A percentile compares a stretch with the other conserved stretches of the same genome.
Evolutionary conservation across 345 rosid genomes (phyloP).

Genomic region (Melaleuca alternifolia): DNA sequence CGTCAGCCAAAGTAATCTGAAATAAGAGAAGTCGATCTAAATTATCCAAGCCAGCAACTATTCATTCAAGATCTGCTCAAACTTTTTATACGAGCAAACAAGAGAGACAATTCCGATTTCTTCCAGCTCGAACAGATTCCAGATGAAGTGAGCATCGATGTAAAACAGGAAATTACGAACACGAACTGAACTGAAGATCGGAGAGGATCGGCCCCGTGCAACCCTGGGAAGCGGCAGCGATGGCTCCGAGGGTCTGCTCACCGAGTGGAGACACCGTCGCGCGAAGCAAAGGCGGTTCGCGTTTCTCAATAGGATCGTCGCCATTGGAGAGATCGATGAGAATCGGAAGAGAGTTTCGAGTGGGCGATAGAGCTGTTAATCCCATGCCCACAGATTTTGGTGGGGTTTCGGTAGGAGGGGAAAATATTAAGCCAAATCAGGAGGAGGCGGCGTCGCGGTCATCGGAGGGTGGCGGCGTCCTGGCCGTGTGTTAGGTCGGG

Average conservation of each 20-base stretch:
- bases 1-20: not conserved
- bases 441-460: too few species aligned
- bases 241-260: slow-evolving; percentile 3
- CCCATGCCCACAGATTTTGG: not conserved
- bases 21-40: not conserved
- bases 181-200: slow-evolving; percentile 31
- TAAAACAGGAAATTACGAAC: not conserved
- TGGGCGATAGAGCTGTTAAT: not conserved
- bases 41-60: not conserved
- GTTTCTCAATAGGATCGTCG: slow-evolving; percentile 34
- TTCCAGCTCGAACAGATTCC: not conserved
- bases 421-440: too few species aligned
- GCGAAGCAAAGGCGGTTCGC: slow-evolving; percentile 23
- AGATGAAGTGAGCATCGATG: not conserved
- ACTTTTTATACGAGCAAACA: not conserved
- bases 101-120: not conserved
- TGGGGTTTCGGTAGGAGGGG: not conserved
- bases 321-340: slow-evolving; percentile 22
- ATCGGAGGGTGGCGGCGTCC: too few species aligned
- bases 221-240: slow-evolving; percentile 10
- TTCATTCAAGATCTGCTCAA: not conserved
- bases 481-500: too few species aligned
- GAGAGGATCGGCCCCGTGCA: slow-evolving; percentile 7
- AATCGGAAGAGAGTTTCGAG: not conserved
- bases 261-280: slow-evolving; percentile 5